Evolutionary conservation across 345 rosid genomes (phyloP).

Genomic region (Brassica carinata): DNA sequence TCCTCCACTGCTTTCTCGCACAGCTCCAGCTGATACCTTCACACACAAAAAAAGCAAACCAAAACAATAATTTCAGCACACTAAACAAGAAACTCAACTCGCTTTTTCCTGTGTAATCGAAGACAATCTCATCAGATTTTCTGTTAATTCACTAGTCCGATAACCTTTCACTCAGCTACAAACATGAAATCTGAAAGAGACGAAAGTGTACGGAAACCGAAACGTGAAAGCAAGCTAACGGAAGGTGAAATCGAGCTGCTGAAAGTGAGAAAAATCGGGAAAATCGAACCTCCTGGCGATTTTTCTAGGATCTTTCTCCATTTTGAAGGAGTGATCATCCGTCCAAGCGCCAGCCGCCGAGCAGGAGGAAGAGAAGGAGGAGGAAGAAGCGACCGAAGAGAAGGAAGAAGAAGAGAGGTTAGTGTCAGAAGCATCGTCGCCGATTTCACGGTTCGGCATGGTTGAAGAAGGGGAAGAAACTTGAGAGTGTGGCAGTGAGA

Average conservation of each 20-base stretch:
- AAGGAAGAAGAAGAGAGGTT: slow-evolving; percentile 27
- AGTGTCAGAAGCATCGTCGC: slow-evolving; percentile 26
- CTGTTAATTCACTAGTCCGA: background rate
- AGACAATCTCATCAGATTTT: slow-evolving; percentile 15
- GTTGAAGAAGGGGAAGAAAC: slow-evolving; percentile 19
- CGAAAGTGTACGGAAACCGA: slow-evolving; percentile 2
- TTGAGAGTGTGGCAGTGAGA: slow-evolving; percentile 34
- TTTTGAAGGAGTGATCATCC: slow-evolving; percentile 20
- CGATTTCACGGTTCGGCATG: slow-evolving; percentile 38
- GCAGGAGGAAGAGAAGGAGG: slow-evolving; percentile 7
- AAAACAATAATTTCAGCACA: background rate
- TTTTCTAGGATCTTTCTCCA: slow-evolving; percentile 64
- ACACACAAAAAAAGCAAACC: slow-evolving; percentile 16
- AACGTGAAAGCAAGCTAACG: background rate
- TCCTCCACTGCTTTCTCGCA: slow-evolving; percentile 81
- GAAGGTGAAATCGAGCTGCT: background rate
- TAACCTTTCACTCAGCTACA: slow-evolving; percentile 2
- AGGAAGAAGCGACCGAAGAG: background rate
- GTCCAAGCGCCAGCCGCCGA: slow-evolving; percentile 9
- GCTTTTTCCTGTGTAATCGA: background rate
- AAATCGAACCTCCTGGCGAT: slow-evolving; percentile 47
- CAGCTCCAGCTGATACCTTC: slow-evolving; percentile 86
- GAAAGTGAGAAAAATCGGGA: background rate
- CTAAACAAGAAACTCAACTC: background rate
- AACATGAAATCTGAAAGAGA: background rate